phyloP scores from a whole-genome alignment of 371 early-diverging fungal species.

The Nosema muscidifuracis region DNA sequence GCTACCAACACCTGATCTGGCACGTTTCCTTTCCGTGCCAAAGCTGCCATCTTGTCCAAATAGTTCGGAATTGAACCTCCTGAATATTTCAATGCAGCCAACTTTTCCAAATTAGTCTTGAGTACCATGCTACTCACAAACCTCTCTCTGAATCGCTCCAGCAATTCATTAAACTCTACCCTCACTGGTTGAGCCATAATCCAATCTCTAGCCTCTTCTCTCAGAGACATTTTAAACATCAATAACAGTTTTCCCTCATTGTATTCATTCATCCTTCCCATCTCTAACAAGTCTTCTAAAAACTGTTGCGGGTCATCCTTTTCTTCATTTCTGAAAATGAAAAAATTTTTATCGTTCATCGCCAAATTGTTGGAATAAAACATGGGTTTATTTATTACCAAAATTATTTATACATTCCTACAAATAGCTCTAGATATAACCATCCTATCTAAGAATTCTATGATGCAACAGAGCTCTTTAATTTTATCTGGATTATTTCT shows the following conservation, averaged over 20 bases:
- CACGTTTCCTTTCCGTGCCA: background rate
- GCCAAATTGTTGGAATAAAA: too few relatives aligned
- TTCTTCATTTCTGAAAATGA: background rate
- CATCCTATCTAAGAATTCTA: too few relatives aligned
- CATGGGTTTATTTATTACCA: too few relatives aligned
- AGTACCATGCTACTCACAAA: background rate
- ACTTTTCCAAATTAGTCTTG: background rate
- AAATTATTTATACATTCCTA: background rate
- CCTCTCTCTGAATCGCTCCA: background rate
- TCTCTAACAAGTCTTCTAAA: background rate
- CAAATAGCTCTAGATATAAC: background rate
- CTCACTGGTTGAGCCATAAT: background rate
- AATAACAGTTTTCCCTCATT: background rate
- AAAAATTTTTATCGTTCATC: background rate
- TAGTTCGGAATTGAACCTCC: background rate
- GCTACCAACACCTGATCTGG: background rate
- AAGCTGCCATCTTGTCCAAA: background rate
- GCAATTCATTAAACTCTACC: background rate
- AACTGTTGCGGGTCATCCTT: conserved; percentile 5
- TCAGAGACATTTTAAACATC: background rate
- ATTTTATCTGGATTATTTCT: too few relatives aligned
- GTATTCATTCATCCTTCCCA: background rate
- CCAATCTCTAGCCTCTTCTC: background rate
- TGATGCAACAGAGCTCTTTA: too few relatives aligned
- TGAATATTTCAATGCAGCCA: background rate